phyloP scores from a whole-genome alignment of 257 asterid genomes.

The Gardenia jasminoides region DNA sequence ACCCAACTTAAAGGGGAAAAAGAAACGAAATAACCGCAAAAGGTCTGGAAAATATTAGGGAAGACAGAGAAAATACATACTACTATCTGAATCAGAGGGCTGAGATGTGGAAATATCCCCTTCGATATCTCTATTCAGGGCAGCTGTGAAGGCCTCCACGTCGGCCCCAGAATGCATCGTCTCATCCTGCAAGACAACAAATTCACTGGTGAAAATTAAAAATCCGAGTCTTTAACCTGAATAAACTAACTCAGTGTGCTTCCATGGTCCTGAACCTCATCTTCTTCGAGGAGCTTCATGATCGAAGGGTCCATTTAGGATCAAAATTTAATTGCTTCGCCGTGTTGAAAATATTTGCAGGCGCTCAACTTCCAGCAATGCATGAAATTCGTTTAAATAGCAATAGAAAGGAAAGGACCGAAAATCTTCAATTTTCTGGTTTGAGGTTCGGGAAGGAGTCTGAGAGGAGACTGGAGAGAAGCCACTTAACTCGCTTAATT shows the following conservation, averaged over 20 bases:
- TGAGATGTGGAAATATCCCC: constrained; percentile 56
- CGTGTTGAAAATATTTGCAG: neutral
- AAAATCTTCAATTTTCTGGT: too few species aligned
- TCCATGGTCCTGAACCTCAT: constrained; percentile 47
- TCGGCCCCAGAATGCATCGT: constrained; percentile 98
- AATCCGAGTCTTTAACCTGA: neutral
- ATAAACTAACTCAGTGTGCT: neutral
- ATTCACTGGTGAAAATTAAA: neutral
- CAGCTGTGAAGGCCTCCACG: constrained; percentile 93
- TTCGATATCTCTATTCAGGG: constrained; percentile 84
- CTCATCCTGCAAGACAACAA: constrained; percentile 54
- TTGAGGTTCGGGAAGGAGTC: too few species aligned
- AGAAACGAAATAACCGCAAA: neutral
- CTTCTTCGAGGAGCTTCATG: constrained; percentile 88
- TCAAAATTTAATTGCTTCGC: neutral
- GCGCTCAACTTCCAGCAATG: neutral
- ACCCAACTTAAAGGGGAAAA: too few species aligned
- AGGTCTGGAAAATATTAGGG: neutral
- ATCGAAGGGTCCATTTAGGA: constrained; percentile 67
- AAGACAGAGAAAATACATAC: constrained; percentile 22
- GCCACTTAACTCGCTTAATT: too few species aligned
- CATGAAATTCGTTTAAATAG: too few species aligned
- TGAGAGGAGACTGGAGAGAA: too few species aligned
- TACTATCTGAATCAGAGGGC: constrained; percentile 50
- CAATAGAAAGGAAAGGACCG: neutral